Evolutionary conservation across 495 filamentous ascomycete genomes (phyloP), one percentile per base, ranked within the genome.

Genomic region (Parachaetomium inaequale): DNA sequence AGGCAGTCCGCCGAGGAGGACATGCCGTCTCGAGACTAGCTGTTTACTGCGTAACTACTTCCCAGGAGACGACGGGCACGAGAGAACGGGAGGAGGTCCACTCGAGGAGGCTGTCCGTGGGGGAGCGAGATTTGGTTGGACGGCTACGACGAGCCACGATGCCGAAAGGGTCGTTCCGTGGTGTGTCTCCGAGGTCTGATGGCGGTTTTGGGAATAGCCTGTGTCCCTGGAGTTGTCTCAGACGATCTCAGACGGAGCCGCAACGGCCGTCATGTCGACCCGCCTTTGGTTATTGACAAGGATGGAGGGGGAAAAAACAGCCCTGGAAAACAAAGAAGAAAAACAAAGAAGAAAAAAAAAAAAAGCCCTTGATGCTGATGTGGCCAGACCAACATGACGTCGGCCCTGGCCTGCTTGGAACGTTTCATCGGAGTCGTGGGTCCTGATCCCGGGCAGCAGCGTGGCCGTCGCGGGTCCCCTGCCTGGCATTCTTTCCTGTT

Each of bases 161-260:
- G 51, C 62, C 62, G 19, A 55, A 51, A 46, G 21, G 29, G 43
- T 21, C 7, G 40, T 3, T 59, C 26, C 7, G 19, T 46, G 21
- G 29, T 7, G 21, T 17, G n/a, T 21, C 62, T 64, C 62, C 62
- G 62, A 64, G 62, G 28, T 47, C 42, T 59, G 54, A 23, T 26
- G 61, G 17, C 55, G 61, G 23, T 63, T 64, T 64, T 64, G 62
- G 62, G 62, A 53, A 55, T 60, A 64, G 62, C 42, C 31, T 26
- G 32, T 15, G 28, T 12, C 34, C 25, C 31, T 43, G 42, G 43
- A 38, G 26, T 4, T 58, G 40, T 46, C 55, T 58, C 29, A 47
- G 40, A 34, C 11, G 3, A n/a, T n/a, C n/a, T n/a, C n/a, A n/a
- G n/a, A 23, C 43, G 28, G 28, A 50, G 28, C 29, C 11, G 17